Base-by-base conservation (phyloP, 2,329 filamentous ascomycete species). In the Juglanconis juglandina region DNA sequence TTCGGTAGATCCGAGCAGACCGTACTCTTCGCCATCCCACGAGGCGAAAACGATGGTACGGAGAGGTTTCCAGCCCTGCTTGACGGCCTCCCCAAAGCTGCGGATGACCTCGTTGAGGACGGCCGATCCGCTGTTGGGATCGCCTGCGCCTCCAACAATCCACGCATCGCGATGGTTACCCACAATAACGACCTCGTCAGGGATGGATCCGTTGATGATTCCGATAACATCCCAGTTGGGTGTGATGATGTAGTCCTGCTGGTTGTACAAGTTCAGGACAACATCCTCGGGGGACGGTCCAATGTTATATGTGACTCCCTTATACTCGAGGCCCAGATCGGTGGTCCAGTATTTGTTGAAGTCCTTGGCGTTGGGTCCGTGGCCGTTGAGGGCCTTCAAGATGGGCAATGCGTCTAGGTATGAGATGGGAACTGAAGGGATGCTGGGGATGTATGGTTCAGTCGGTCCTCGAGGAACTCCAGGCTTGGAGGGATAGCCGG, bases 101-200 rank as follows among this genome's bases (percentile, higher is more conserved):
- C 90, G 84, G 54, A 93, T 83, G 1, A 93, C 86, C 67, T 96
- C 91, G 65, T 92, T 92, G 49, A 96, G 73, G 0, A 88, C 85
- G 4, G 91, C 89, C 14, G 89, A 92, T 63, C 91, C 91, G 64
- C 88, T 90, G 77, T 94, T 94, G 1, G 91, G 91, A 67, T 96
- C 91, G 11, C 81, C 89, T 14, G 90, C 90, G 32, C 91, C 91
- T n/a, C 91, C 91, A 24, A 88, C 87, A 68, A 94, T 88, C 91
- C 91, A 96, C 0, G 93, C 91, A 42, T 96, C 92, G 39, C 92
- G 86, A 70, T 96, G 93, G 69, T 96, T 96, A n/a, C 93, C 92
- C 7, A 63, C 62, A 30, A 63, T 17, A 4, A 63, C 57, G 5
- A 63, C 62, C 53, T 63, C 63, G 39, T 64, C 63, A 0, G 83